A percentile compares a stretch with the other conserved stretches of the same genome.
Evolutionary conservation across 345 rosid genomes (phyloP).

Genomic region (Arabidopsis suecica): DNA sequence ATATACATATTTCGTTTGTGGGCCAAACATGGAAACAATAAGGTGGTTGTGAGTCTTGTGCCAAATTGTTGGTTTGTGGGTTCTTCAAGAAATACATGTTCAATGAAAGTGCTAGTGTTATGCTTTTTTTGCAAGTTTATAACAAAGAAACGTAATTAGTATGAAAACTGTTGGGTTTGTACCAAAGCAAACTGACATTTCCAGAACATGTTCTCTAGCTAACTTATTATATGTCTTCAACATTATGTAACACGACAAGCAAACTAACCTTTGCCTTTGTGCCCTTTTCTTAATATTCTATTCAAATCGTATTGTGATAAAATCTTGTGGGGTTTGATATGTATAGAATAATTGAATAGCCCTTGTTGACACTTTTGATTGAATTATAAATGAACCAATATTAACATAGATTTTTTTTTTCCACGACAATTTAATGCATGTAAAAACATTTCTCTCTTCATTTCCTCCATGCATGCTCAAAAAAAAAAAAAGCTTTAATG

Average conservation of each 20-base stretch:
- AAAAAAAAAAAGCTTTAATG: too few relatives aligned
- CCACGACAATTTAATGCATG: too few relatives aligned
- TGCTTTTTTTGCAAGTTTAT: neutral
- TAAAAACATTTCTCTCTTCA: too few relatives aligned
- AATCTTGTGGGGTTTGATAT: too few relatives aligned
- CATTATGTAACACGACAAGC: conserved; percentile 3
- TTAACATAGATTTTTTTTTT: too few relatives aligned
- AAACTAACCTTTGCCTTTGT: neutral
- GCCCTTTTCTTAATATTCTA: neutral
- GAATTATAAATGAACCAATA: too few relatives aligned
- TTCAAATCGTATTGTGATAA: too few relatives aligned
- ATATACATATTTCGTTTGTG: neutral
- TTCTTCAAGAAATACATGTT: conserved; percentile 14
- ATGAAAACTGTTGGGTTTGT: conserved; percentile 13
- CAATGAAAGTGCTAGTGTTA: neutral
- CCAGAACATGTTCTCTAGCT: conserved; percentile 9
- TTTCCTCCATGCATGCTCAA: too few relatives aligned
- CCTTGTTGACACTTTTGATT: too few relatives aligned
- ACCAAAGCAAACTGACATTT: conserved; percentile 3
- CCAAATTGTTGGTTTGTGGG: conserved; percentile 27
- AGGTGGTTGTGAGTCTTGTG: neutral
- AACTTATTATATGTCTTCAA: neutral
- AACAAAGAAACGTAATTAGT: conserved; percentile 2
- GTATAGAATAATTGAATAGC: too few relatives aligned
- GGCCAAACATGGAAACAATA: conserved; percentile 5